Base-by-base conservation (phyloP, 2,329 filamentous ascomycete genomes). In the Chaetomium sp. region DNA sequence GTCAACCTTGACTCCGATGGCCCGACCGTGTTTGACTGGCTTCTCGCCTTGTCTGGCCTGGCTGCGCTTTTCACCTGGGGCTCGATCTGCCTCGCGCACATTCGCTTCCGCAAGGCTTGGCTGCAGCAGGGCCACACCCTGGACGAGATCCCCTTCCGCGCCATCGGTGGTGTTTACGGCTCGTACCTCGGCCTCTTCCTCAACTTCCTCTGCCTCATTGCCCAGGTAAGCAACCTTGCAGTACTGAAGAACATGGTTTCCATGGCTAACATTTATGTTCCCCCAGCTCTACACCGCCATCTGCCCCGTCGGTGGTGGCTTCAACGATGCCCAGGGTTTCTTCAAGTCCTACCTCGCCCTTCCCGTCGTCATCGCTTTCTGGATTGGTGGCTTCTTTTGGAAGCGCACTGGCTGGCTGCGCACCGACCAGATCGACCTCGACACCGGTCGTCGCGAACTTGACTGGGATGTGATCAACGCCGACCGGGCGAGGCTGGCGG, bases 61-160 rank as follows among this genome's bases (percentile, higher is more conserved):
- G 78, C 79, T 10, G 77, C 81, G 32, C 75, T 87, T 45, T 86
- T 86, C 68, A 81, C 82, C 12, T 87, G 84, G 84, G 81, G 76
- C 27, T 82, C 79, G 46, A 85, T 87, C 63, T 85, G 82, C 66
- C 67, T 84, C 14, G 78, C 80, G 1, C 84, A 87, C 64, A 84
- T 87, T 62, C 82, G 84, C n/a, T 87, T 86, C 77, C 82, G 84
- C 40, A 60, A 65, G 4, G 84, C 82, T 0, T 87, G 84, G 84
- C 68, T 67, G 27, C 65, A 70, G 12, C 76, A 85, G 54, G 82
- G 82, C 32, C 81, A 79, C 63, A 76, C 73, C 2, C 67, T 85
- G 4, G 81, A 86, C n/a, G 82, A 85, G 65, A 78, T 89, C 4
- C 81, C 85, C 1, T 89, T 85, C 73, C 70, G 71, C 41, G 81